phyloP scores from a whole-genome alignment of 208 protist species.

The Zelonia costaricensis region DNA sequence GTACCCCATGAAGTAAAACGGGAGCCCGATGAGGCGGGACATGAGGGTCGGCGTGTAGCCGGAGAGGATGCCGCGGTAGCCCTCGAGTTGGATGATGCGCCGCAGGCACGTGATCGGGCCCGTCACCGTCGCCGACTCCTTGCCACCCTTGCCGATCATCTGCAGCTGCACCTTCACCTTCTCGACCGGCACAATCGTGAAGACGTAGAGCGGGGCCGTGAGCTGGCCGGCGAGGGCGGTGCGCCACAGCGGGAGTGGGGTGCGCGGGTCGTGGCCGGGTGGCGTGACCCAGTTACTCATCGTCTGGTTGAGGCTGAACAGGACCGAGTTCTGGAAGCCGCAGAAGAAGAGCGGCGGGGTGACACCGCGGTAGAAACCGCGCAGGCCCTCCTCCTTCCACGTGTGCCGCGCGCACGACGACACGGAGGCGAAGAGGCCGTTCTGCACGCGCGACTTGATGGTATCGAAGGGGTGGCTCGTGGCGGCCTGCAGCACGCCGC shows the following conservation, averaged over 20 bases:
- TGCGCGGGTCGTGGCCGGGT: constrained; percentile 24
- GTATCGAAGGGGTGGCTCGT: constrained; percentile 76
- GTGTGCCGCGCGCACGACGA: constrained; percentile 39
- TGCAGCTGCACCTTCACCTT: constrained; percentile 74
- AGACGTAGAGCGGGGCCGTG: constrained; percentile 63
- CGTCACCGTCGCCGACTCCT: constrained; percentile 25
- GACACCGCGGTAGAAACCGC: constrained; percentile 68
- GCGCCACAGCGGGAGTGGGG: constrained; percentile 52
- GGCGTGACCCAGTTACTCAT: constrained; percentile 57
- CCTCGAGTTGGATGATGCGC: constrained; percentile 37
- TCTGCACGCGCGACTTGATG: constrained; percentile 71
- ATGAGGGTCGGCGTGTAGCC: constrained; percentile 65
- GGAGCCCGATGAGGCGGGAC: constrained; percentile 63
- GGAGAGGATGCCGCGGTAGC: constrained; percentile 40
- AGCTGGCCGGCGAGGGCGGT: constrained; percentile 54
- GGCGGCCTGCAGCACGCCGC: constrained; percentile 63
- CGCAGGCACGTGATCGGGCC: constrained; percentile 47
- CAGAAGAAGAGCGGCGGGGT: constrained; percentile 53
- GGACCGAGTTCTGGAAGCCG: constrained; percentile 66
- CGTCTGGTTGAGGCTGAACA: constrained; percentile 72
- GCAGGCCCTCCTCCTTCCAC: constrained; percentile 50
- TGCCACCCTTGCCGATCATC: constrained; percentile 41
- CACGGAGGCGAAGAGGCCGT: constrained; percentile 55
- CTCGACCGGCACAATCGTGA: constrained; percentile 62
- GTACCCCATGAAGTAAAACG: constrained; percentile 72